A percentile compares a stretch with the other conserved stretches of the same genome.
Conservation (phyloP, 2,329 filamentous ascomycete genomes). For the Phyllosticta paracitricarpa region DNA sequence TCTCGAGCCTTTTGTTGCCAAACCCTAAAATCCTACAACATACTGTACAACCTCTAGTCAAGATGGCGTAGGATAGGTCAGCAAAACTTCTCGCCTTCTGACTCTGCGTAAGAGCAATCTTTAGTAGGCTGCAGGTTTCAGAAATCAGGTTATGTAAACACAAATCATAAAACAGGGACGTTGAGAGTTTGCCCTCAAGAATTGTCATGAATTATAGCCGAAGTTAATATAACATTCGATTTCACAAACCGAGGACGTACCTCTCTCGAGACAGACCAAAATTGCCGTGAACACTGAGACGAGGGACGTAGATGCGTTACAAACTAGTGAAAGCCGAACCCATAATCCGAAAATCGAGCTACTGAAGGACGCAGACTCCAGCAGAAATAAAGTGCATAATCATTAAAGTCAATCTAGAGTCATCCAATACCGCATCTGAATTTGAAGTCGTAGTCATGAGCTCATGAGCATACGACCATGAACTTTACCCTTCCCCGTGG, state of each 20-base stretch:
- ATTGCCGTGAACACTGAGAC: neutral
- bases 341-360: neutral
- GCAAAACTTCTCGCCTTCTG: no score
- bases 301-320: neutral
- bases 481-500: constrained; percentile 3
- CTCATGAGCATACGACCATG: constrained; percentile 11
- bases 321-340: neutral
- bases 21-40: no score
- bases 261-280: neutral
- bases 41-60: no score
- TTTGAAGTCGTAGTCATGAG: constrained; percentile 10
- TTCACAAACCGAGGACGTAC: neutral
- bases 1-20: no score
- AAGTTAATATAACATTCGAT: neutral
- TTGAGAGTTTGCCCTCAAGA: neutral
- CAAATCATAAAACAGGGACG: neutral
- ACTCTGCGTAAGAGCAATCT: neutral
- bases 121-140: neutral
- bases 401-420: neutral
- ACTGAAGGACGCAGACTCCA: neutral
- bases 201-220: neutral
- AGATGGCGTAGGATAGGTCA: no score
- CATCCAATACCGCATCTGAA: constrained; percentile 10
- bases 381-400: neutral
- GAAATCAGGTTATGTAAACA: neutral